phyloP scores from a whole-genome alignment of 225 moss, liverwort and hornwort genomes.

The Pleurozium schreberi region DNA sequence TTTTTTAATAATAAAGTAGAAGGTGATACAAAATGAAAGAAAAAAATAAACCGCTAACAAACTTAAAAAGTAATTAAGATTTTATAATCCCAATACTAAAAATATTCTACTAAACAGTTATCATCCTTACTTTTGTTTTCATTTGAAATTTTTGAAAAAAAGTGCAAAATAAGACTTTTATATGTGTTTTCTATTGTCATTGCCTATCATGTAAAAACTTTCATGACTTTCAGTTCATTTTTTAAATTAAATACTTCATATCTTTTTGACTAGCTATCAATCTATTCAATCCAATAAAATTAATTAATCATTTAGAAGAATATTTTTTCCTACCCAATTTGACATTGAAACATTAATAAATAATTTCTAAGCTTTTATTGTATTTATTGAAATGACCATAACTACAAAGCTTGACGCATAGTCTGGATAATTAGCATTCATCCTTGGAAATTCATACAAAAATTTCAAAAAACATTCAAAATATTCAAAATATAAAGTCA shows the following conservation, averaged over 20 bases:
- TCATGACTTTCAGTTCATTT: background rate
- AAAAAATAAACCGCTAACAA: too few relatives aligned
- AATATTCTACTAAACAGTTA: too few relatives aligned
- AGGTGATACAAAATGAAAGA: too few relatives aligned
- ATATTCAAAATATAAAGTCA: background rate
- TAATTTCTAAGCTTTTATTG: rapidly evolving
- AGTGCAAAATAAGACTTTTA: background rate
- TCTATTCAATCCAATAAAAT: background rate
- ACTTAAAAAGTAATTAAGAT: too few relatives aligned
- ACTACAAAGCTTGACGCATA: rapidly evolving
- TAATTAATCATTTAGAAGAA: background rate
- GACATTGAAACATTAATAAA: too few relatives aligned
- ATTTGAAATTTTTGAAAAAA: background rate
- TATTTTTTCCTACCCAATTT: background rate
- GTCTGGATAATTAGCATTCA: too few relatives aligned
- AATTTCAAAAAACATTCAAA: background rate
- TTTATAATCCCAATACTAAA: too few relatives aligned
- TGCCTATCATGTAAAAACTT: rapidly evolving
- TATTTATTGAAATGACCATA: background rate
- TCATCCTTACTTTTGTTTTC: too few relatives aligned
- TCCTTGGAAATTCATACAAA: too few relatives aligned
- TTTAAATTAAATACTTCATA: background rate
- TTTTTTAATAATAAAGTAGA: too few relatives aligned
- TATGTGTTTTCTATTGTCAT: background rate
- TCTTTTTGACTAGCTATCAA: background rate